Base-by-base conservation (phyloP, 1,284 basidiomycete genomes). In the Ganoderma lingzhi region DNA sequence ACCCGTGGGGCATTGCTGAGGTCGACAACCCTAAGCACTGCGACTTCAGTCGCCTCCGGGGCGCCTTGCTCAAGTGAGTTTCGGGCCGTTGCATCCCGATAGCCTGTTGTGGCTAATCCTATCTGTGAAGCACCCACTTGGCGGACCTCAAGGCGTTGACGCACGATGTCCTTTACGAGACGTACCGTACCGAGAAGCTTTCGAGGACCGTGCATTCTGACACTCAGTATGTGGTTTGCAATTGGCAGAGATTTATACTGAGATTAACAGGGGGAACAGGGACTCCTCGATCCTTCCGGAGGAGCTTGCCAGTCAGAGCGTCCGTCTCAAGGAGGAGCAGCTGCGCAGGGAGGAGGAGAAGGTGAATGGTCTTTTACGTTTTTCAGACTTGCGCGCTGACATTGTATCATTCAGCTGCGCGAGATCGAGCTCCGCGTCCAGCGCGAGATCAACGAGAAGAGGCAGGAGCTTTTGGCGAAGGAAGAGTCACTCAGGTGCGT, bases 21-120 rank as follows among this genome's bases (percentile, higher is more conserved):
- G 96, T 99, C 68, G 98, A 99, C 86, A 99, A 99, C 83, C 96
- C 96, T 30, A 94, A 96, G 82, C 98, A 99, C 85, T 98, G 95
- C 42, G 98, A 99, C 85, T 99, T 99, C 81, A 93, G 93, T 78
- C 88, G 96, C 66, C 89, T 99, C 69, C 88, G 97, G 76, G 93
- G 92, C 73, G 97, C 97, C 62, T 85, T 99, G 69, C 88, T 99
- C 74, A 93, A 93, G 94, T 96, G 79, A 78, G 85, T 78, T 10
- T 0, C 6, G 6, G 6, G 56, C 44, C 30, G 19, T 35, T 58
- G 39, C 41, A 17, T 67, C 14, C n/a, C 41, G n/a, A 6, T 12
- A 61, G 23, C 2, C 51, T 42, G 30, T 6, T 15, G 51, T 51
- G 37, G 30, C 19, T 42, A 59, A 19, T 23, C 4, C 8, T 39